phyloP scores from a whole-genome alignment of 805 yeast species.

The Babjeviella inositovora region DNA sequence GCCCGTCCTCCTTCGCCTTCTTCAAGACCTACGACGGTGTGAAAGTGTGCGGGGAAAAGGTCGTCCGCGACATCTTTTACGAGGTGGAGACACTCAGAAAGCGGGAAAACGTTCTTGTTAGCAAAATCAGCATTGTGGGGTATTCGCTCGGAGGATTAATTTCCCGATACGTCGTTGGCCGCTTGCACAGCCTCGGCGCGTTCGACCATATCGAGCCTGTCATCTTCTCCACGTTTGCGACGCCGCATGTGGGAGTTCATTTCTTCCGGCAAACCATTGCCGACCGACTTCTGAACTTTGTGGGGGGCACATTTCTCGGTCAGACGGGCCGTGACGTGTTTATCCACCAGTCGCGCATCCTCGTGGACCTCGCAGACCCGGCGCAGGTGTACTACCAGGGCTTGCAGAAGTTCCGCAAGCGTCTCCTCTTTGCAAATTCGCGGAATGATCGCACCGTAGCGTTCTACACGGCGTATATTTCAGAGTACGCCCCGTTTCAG shows the following conservation, averaged over 20 bases:
- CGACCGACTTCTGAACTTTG: constrained; percentile 40
- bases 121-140: constrained; percentile 67
- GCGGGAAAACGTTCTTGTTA: constrained; percentile 22
- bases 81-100: constrained; percentile 17
- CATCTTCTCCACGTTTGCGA: constrained; percentile 42
- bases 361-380: constrained; percentile 2
- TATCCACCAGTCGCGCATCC: constrained; percentile 20
- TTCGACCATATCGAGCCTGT: constrained; percentile 42
- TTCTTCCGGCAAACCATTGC: constrained; percentile 25
- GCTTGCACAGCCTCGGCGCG: constrained; percentile 32
- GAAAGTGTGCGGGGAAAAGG: constrained; percentile 68
- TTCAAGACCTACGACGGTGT: constrained; percentile 77
- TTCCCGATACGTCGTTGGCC: constrained; percentile 68
- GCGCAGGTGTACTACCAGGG: neutral
- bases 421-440: constrained; percentile 55
- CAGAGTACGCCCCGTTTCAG: constrained; percentile 65
- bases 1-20: constrained; percentile 51
- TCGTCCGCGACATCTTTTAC: constrained; percentile 45
- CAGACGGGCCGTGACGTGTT: constrained; percentile 66
- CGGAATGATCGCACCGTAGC: constrained; percentile 79
- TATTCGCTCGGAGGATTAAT: constrained; percentile 85
- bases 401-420: constrained; percentile 12
- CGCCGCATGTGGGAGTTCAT: constrained; percentile 57
- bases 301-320: constrained; percentile 55
- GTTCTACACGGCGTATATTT: constrained; percentile 69